Evolutionary conservation across 192 early-diverging fungal genomes (phyloP).

Genomic region (Mortierella alpina): DNA sequence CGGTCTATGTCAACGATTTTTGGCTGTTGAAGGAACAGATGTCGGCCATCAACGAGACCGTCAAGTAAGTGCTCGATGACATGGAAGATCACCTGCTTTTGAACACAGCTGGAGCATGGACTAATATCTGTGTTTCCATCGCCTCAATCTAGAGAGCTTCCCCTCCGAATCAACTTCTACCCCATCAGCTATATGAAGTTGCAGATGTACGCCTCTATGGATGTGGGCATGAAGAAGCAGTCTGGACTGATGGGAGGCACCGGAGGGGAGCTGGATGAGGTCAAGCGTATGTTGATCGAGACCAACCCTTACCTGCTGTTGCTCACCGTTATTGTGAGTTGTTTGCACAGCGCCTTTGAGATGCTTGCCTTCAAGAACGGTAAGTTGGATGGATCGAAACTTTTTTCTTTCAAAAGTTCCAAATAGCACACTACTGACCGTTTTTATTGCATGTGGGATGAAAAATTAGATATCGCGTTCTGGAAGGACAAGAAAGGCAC

Average conservation of each 20-base stretch:
- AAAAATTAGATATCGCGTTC: constrained; percentile 80
- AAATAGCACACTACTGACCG: background rate
- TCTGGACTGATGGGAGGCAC: constrained; percentile 65
- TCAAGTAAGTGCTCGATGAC: constrained; percentile 60
- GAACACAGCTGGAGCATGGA: background rate
- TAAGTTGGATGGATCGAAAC: constrained; percentile 40
- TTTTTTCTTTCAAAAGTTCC: background rate
- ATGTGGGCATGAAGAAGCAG: constrained; percentile 71
- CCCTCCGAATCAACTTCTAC: constrained; percentile 71
- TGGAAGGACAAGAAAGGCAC: constrained; percentile 87
- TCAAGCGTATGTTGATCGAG: constrained; percentile 92
- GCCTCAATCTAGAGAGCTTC: constrained; percentile 60
- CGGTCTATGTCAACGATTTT: constrained; percentile 84
- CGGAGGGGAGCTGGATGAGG: constrained; percentile 73
- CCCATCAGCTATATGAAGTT: constrained; percentile 81
- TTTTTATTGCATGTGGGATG: background rate
- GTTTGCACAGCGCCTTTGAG: constrained; percentile 89
- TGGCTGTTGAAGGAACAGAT: constrained; percentile 80
- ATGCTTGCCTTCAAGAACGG: constrained; percentile 95
- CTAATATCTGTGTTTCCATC: background rate
- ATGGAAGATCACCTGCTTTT: background rate
- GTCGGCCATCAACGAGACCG: constrained; percentile 76
- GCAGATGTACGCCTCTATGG: constrained; percentile 76
- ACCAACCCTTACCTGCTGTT: constrained; percentile 87
- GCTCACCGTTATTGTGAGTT: constrained; percentile 80